Evolutionary conservation across 1,284 basidiomycete species (phyloP), one percentile per base, ranked within the genome.

Genomic region (Schizophyllum amplum): DNA sequence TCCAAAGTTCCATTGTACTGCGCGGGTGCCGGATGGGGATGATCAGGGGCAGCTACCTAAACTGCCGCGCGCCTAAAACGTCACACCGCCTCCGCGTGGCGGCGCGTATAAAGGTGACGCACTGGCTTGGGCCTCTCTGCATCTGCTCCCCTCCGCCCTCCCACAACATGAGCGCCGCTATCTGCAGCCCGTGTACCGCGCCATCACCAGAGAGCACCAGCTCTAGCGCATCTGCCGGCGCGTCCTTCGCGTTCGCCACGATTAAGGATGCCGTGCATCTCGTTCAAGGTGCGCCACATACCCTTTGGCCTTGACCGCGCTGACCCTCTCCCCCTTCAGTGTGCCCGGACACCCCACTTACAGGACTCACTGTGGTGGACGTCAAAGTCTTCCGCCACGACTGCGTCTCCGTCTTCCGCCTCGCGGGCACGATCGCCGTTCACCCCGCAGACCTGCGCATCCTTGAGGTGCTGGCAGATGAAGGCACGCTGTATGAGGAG

Each of bases 361-460:
- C 75, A 2, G 65, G 74, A 27, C 62, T 75, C 50, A 69, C 71
- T 4, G 66, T 74, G 6, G 67, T 76, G 22, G 73, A 76, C 52
- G 72, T 77, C 21, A 76, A 76, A 63, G 67, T 83, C 55, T 83
- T 82, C 67, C 74, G 74, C 50, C 81, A 83, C 62, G 81, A 83
- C 66, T 82, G 82, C 63, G 76, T 78, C 65, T 78, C 78, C 60
- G 81, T 83, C 52, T 83, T 83, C 63, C 79, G 81, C 48, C 75
- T 79, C 59, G 72, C 72, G 1, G 73, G 81, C 60, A 68, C 68
- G 49, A 67, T 67, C 13, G 71, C 74, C 1, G 61, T 83, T 1
- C 76, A 79, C 59, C 77, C 79, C 3, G 61, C 73, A 11, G 81
- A 86, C 62, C 72, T 87, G 24, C 73, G 71, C 61, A 75, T 86